Evolutionary conservation across 1,284 basidiomycete species (phyloP), one percentile per base, ranked within the genome.

Genomic region (Ceratobasidium papillatum): DNA sequence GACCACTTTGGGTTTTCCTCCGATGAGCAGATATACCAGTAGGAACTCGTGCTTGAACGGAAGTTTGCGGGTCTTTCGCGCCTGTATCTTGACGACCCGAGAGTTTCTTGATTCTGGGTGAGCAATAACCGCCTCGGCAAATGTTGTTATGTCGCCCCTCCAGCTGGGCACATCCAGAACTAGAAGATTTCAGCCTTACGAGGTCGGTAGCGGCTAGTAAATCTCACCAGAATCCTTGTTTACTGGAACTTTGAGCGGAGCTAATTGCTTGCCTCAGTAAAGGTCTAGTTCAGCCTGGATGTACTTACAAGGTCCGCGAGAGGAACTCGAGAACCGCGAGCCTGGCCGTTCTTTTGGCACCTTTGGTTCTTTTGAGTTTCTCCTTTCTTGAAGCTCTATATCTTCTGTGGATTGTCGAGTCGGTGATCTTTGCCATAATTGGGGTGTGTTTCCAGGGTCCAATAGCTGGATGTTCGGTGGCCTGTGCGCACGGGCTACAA

Each of bases 41-140:
- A 65, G 63, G 22, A 51, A 65, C 19, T 65, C 63, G 19, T 65
- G 63, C 25, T 51, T 49, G 34, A 65, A 65, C 27, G 63, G 63
- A 3, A 65, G 63, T 52, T 65, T 65, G 3, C 22, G 45, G 12
- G 63, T 51, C n/a, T 65, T 65, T 4, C 63, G 43, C 27, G 63
- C 63, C n/a, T 65, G 63, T 22, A 65, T 65, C 14, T 51, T 65
- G 14, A 51, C 27, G 17, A 65, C 30, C n/a, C 47, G 45, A 22
- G 45, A 49, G 30, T 65, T 65, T 12, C 19, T 51, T n/a, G 63
- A 47, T n/a, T 52, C 63, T 36, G 63, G 63, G n/a, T 65, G 63
- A 4, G 63, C 63, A 9, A 65, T 51, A 11, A 65, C 63, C 3
- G 63, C 63, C 2, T 45, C 47, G 30, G 63, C n/a, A 30, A 65